phyloP scores from a whole-genome alignment of 1,284 basidiomycete genomes.

The Caloboletus firmus region DNA sequence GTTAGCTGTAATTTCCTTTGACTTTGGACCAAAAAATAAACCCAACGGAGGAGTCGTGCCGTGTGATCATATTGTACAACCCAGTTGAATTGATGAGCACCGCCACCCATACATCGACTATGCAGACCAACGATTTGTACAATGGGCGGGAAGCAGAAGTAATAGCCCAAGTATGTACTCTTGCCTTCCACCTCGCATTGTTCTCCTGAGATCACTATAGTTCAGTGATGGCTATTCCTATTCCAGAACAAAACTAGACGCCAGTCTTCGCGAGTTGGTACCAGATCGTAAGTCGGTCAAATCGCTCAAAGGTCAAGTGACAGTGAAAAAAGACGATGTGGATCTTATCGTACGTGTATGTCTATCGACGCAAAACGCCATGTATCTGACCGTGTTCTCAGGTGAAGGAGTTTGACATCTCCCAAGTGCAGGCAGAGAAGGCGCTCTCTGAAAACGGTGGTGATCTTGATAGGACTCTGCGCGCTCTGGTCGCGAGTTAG shows the following conservation, averaged over 20 bases:
- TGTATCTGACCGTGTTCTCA: constrained; percentile 20
- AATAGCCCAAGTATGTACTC: constrained; percentile 27
- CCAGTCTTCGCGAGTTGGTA: constrained; percentile 38
- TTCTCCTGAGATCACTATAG: constrained; percentile 29
- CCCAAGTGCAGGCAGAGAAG: constrained; percentile 47
- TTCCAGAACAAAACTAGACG: constrained; percentile 52
- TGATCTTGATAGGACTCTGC: constrained; percentile 31
- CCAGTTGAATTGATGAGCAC: constrained; percentile 13
- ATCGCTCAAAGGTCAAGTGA: constrained; percentile 31
- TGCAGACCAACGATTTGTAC: constrained; percentile 29
- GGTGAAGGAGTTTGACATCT: constrained; percentile 51
- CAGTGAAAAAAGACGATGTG: constrained; percentile 47
- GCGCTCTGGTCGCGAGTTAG: constrained; percentile 27
- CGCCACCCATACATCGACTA: constrained; percentile 17
- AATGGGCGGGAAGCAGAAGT: constrained; percentile 33
- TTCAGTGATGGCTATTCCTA: constrained; percentile 51
- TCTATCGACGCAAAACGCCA: neutral
- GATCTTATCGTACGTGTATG: constrained; percentile 45
- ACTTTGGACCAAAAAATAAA: constrained; percentile 22
- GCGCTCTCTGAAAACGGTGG: constrained; percentile 37
- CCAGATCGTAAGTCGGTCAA: constrained; percentile 31
- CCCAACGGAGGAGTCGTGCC: neutral
- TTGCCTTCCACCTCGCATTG: neutral
- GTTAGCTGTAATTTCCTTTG: constrained; percentile 32
- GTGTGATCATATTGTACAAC: neutral